Conservation (phyloP, 352 stramenopile genomes). For the Pythium phragmitis region DNA sequence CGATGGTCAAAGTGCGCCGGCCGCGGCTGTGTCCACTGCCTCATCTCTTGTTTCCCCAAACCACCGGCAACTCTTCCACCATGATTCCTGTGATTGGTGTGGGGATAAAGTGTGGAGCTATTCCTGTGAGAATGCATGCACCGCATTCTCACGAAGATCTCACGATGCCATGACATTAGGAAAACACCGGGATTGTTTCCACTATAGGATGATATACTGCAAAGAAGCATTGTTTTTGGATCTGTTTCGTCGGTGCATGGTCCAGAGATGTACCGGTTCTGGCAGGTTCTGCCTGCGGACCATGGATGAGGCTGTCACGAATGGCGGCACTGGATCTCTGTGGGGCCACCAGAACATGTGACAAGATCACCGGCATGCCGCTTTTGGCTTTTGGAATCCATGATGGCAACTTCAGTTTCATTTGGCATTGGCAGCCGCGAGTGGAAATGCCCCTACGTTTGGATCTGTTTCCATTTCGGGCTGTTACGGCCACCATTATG, state of each 20-base stretch:
- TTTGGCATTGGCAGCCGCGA: not conserved
- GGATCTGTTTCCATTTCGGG: not conserved
- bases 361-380: not conserved
- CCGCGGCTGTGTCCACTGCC: slow-evolving; percentile 10
- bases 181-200: too few relatives aligned
- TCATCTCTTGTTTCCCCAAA: slow-evolving; percentile 11
- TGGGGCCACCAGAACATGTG: not conserved
- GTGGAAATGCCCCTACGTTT: not conserved
- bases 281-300: not conserved
- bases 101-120: not conserved
- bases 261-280: not conserved
- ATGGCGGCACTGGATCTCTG: slow-evolving; percentile 7
- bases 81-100: not conserved
- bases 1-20: slow-evolving; percentile 3
- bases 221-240: not conserved
- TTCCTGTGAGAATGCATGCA: not conserved
- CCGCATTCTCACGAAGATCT: not conserved
- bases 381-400: too few relatives aligned
- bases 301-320: slow-evolving; percentile 7
- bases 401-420: too few relatives aligned
- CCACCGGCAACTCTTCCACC: not conserved
- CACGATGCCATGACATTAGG: not conserved
- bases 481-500: too few relatives aligned
- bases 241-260: not conserved
- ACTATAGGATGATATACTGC: not conserved